Percentiles rank a stretch among this genome's conserved stretches.
These are phyloP conservation scores for Kwoniella heveanensis DNA, from an alignment of 768 basidiomycete species.

Conservation along the genomic window DNA sequence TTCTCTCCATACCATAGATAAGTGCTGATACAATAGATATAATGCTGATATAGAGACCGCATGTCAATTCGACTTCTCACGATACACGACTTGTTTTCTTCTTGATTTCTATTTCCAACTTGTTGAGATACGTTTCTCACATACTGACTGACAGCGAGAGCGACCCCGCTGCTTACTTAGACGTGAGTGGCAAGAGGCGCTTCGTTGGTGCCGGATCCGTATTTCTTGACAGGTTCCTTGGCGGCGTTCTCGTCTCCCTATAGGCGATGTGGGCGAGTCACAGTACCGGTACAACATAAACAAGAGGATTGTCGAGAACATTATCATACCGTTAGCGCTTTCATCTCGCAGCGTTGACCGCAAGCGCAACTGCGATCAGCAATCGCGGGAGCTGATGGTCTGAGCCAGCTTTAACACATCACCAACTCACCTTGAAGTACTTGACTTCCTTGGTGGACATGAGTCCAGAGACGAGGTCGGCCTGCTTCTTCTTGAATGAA, in stretches of 20 bases:
- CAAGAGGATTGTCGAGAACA: not conserved
- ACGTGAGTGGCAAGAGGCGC: conserved; percentile 38
- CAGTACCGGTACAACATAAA: not conserved
- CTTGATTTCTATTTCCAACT: too few species aligned
- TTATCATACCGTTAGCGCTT: too few species aligned
- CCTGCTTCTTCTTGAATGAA: conserved; percentile 59
- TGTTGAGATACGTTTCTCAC: too few species aligned
- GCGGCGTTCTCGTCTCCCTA: conserved; percentile 47
- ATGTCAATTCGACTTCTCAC: too few species aligned
- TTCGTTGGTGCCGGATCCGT: conserved; percentile 41
- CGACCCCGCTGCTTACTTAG: conserved; percentile 11
- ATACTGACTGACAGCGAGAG: too few species aligned
- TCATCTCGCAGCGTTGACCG: too few species aligned
- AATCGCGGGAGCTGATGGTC: too few species aligned
- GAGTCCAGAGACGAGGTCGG: conserved; percentile 49
- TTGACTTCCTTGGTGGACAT: conserved; percentile 40
- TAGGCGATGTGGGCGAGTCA: not conserved
- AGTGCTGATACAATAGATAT: too few species aligned
- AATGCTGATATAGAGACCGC: too few species aligned
- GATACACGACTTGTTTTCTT: too few species aligned
- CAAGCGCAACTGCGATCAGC: too few species aligned
- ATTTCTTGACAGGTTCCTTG: conserved; percentile 46
- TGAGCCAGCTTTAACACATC: not conserved
- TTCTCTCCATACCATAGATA: too few species aligned
- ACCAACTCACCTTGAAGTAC: conserved; percentile 42